Conservation (phyloP, 192 early-diverging fungal genomes). For the Lunasporangiospora selenospora region DNA sequence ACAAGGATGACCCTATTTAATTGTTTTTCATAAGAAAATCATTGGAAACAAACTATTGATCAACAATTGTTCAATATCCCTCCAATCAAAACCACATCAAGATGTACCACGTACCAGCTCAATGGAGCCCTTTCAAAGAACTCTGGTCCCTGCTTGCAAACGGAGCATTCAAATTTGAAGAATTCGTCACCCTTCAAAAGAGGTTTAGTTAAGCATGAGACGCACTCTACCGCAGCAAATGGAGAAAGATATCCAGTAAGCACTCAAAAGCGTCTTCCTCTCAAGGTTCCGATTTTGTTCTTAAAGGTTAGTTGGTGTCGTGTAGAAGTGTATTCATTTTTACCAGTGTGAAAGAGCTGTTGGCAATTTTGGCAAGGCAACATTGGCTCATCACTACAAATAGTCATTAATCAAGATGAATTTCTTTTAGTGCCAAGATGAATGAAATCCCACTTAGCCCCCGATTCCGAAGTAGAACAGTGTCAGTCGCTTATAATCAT, state of each 20-base stretch:
- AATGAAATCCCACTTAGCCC: background rate
- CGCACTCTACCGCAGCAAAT: conserved; percentile 59
- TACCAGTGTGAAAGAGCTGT: conserved; percentile 82
- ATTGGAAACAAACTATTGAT: background rate
- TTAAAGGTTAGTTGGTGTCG: background rate
- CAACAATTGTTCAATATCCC: background rate
- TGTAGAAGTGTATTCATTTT: conserved; percentile 13
- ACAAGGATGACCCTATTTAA: conserved; percentile 59
- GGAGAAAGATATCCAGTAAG: background rate
- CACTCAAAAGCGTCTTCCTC: too few species aligned
- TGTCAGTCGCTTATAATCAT: background rate
- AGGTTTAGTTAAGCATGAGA: conserved; percentile 59
- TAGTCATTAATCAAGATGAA: background rate
- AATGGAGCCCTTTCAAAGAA: conserved; percentile 69
- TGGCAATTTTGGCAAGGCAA: conserved; percentile 68
- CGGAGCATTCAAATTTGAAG: conserved; percentile 76
- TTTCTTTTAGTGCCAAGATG: background rate
- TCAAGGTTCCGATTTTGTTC: too few species aligned
- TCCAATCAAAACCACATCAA: background rate
- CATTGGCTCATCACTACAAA: conserved; percentile 66
- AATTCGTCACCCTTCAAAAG: conserved; percentile 77
- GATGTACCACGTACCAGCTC: conserved; percentile 61
- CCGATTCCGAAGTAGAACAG: background rate
- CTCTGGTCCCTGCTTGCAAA: conserved; percentile 70
- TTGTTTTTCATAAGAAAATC: background rate